phyloP scores from a whole-genome alignment of 441 rosid species.

The Pelargonium cotyledonis region DNA sequence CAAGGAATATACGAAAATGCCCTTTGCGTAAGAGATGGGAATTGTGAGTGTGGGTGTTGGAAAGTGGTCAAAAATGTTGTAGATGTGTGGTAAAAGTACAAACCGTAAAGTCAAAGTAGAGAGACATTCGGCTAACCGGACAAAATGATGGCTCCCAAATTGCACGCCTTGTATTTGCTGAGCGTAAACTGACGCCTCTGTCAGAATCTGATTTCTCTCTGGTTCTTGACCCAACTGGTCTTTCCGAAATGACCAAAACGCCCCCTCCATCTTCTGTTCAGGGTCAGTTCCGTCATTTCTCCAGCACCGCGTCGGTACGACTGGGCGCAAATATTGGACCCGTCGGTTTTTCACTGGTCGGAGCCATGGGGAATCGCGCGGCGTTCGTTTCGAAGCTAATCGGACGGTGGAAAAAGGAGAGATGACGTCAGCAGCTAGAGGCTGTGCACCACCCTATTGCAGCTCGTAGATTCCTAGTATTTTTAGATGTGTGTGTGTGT shows the following conservation, averaged over 20 bases:
- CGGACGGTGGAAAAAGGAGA: not conserved
- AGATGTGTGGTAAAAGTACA: conserved; percentile 10
- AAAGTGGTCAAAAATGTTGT: conserved; percentile 19
- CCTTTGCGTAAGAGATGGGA: not conserved
- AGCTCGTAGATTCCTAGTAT: not conserved
- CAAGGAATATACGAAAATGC: not conserved
- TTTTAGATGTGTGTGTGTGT: conserved; percentile 1
- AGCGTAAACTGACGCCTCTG: conserved; percentile 10
- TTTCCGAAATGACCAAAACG: conserved; percentile 12
- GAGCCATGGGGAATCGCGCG: not conserved
- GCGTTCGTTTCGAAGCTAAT: not conserved
- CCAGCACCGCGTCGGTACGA: too few species aligned
- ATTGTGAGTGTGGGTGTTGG: too few species aligned
- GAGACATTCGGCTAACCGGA: conserved; percentile 27
- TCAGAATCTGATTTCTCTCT: conserved; percentile 16
- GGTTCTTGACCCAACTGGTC: conserved; percentile 26
- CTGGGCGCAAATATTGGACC: too few species aligned
- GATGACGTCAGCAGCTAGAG: not conserved
- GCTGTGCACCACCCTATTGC: too few species aligned
- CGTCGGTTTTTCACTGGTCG: not conserved
- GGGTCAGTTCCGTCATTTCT: conserved; percentile 2
- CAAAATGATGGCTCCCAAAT: conserved; percentile 28
- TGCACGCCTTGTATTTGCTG: conserved; percentile 21
- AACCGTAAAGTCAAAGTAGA: conserved; percentile 29
- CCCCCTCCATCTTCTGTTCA: not conserved